Evolutionary conservation across 352 stramenopile genomes (phyloP), one percentile per base, ranked within the genome.

Genomic region (Pythium utonaiense): DNA sequence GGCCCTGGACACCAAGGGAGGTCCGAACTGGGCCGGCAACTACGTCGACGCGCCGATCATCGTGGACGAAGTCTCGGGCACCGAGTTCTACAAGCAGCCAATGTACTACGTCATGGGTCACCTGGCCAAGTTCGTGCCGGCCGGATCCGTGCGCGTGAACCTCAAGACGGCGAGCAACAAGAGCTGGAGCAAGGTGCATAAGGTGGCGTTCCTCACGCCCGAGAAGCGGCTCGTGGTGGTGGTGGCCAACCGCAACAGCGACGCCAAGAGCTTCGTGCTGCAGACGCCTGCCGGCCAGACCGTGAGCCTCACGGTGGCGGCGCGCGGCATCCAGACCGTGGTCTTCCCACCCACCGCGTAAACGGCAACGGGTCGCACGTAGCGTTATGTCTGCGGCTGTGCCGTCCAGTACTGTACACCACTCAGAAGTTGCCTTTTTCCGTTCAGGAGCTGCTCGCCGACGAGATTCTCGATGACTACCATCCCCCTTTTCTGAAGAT

Each of bases 71-170:
- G 55, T 72, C 28, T 69, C 69, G n/a, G 71, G 74, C 53, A 57
- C 51, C 17, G 72, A 90, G 63, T 86, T 95, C 60, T 87, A 88
- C 69, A 89, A 89, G 62, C 77, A 95, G 60, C 83, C 85, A 0
- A 90, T 90, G 71, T 95, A 80, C 57, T 95, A 93, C 57, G 67
- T 75, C 22, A 77, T 94, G 64, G 80, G 72, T 6, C 83, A 94
- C 55, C 69, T 94, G 47, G 76, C 75, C 56, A 88, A 88, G 58
- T 93, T 92, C 60, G 41, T 93, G 8, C 67, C 74, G 8, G 59
- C 71, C 0, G 79, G 70, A 14, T 86, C 79, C 5, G 66, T 68
- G 17, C 78, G 79, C 25, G 65, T 91, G 22, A 69, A 77, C 24
- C 67, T 83, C 33, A 69, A 54, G 31, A 54, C 71, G 24, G 64